Base-by-base conservation (phyloP, 2,329 filamentous ascomycete genomes). In the Karstenula rhodostoma region DNA sequence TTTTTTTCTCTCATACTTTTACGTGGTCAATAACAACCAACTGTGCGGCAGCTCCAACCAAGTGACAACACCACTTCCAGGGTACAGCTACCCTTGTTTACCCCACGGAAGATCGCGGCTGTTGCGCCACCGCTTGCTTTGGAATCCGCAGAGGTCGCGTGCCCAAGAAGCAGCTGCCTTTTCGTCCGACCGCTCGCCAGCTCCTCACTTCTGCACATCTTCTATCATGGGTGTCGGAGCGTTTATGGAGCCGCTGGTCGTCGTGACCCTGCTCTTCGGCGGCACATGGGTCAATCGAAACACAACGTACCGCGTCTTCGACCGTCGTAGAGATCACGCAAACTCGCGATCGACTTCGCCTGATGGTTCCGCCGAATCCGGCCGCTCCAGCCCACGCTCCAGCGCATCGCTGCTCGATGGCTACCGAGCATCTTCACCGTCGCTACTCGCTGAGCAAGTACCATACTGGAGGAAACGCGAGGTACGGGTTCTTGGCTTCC, bases 281-380 rank as follows among this genome's bases (percentile, higher is more conserved):
- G 87, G 87, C 27, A 87, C 87, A 17, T 86, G 85, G 80, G 81
- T 89, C 66, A 89, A 90, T 71, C 82, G 87, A 43, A 81, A 84
- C 61, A 76, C 70, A 56, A 67, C 74, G 13, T 78, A 78, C 61
- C 71, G 73, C 58, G 70, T 77, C 35, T 77, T 78, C 63, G 68
- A 69, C 59, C 63, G 72, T 23, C 64, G 63, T 33, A 59, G 69
- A 64, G 56, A 69, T 57, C 58, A 66, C 57, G 59, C 60, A 15
- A 44, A 42, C 0, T 73, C 72, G 3, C 72, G 74, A n/a, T 73
- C 73, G n/a, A 60, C 70, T 12, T 82, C 80, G 0, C 78, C 77
- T 12, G 75, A 76, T 15, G 9, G 37, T 61, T 77, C 71, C 13
- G 53, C 78, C 17, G 79, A 81, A 57, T 80, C 81, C 1, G 79